Base-by-base conservation (phyloP, 805 yeast species). In the Torulaspora gathmanii region DNA sequence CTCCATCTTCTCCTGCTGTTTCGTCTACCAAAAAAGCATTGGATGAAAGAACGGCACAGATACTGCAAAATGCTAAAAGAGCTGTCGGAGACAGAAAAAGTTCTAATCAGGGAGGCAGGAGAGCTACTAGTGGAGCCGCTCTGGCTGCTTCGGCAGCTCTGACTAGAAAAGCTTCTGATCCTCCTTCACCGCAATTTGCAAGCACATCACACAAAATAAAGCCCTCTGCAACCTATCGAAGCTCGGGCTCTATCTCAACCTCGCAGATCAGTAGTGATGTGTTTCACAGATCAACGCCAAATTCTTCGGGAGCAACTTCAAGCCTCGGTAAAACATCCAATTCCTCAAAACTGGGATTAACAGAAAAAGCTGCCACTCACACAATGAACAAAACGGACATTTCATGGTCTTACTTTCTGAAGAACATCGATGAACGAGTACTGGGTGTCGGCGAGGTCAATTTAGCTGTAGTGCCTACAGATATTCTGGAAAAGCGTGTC, bases 371-470 rank as follows among this genome's bases (percentile, higher is more conserved):
- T 5, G 9, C 71, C 13, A 65, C 74, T 0, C 67, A 77, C 0
- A 75, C 82, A 7, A 60, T 77, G 64, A 70, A 77, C 1, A 69
- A 75, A 12, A 54, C 79, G 6, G 89, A 83, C 56, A 60, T 73
- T 33, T 77, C 79, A 13, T 83, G 87, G 84, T 70, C 70, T 5
- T 68, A 70, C 31, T 80, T 68, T 54, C 63, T 84, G 50, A 67
- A 63, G 17, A 77, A 75, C 55, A 64, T 71, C 1, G 80, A 80
- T 40, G 93, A 84, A 56, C 69, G 88, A 45, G 72, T 83, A 1
- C 45, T 81, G 38, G 77, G 73, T 49, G 73, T 73, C 25, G 86
- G 84, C 1, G 75, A 78, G 25, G 72, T 80, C 3, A 66, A 69
- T 30, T 75, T 77, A 1, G 63, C 70, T 5, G 64, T 69, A 40